These are phyloP conservation scores for Hymenoscyphus occultus DNA, from an alignment of 2,329 filamentous ascomycete genomes.

Conservation along the genomic window DNA sequence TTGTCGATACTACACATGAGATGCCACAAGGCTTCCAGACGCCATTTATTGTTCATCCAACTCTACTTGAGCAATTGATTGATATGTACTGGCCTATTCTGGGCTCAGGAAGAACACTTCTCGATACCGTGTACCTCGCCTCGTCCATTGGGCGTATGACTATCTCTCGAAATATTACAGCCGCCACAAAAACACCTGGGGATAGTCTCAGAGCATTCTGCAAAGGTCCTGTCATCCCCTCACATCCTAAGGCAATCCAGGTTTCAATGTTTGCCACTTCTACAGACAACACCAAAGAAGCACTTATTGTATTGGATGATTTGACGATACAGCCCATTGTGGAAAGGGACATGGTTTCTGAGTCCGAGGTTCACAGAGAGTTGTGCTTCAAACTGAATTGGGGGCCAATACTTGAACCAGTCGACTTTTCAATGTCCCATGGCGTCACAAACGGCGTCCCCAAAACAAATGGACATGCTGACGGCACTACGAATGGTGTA, in stretches of 20 bases:
- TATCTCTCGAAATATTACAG: conserved; percentile 38
- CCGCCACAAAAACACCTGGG: conserved; percentile 40
- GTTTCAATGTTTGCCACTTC: conserved; percentile 41
- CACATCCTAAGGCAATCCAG: conserved; percentile 39
- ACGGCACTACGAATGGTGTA: conserved; percentile 5
- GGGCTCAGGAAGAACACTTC: conserved; percentile 34
- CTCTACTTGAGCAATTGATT: conserved; percentile 46
- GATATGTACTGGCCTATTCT: conserved; percentile 43
- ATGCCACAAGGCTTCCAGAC: conserved; percentile 48
- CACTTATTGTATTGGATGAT: conserved; percentile 40
- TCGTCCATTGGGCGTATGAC: conserved; percentile 42
- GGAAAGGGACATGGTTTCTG: conserved; percentile 36
- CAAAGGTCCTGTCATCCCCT: conserved; percentile 33
- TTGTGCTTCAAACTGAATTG: conserved; percentile 48
- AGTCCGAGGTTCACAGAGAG: conserved; percentile 38
- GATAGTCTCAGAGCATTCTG: conserved; percentile 40
- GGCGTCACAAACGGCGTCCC: neutral
- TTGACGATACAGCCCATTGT: conserved; percentile 43
- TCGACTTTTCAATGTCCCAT: conserved; percentile 10
- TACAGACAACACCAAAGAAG: conserved; percentile 31
- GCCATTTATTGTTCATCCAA: conserved; percentile 44
- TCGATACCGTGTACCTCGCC: conserved; percentile 44
- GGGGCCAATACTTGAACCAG: conserved; percentile 38
- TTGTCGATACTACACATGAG: conserved; percentile 43
- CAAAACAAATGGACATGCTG: neutral